phyloP scores from a whole-genome alignment of 2,329 filamentous ascomycete species.

The Dendryphion nanum region DNA sequence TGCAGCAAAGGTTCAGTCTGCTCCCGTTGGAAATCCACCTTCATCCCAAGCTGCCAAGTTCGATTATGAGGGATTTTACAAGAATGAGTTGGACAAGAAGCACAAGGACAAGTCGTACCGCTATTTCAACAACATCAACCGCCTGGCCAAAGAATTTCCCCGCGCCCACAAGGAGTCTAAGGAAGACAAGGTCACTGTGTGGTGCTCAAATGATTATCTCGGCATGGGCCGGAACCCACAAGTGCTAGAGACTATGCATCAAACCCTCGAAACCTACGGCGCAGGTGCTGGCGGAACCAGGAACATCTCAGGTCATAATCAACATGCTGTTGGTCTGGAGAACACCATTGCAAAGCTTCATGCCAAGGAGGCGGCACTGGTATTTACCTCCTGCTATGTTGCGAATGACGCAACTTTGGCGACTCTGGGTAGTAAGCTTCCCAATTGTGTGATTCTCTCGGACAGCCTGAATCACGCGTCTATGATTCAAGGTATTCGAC shows the following conservation, averaged over 20 bases:
- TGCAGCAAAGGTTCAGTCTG: conserved; percentile 16
- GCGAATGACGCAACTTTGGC: conserved; percentile 96
- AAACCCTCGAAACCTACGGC: conserved; percentile 91
- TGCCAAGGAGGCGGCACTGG: conserved; percentile 85
- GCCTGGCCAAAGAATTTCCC: conserved; percentile 92
- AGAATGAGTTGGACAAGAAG: conserved; percentile 90
- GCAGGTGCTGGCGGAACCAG: conserved; percentile 92
- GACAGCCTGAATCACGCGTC: conserved; percentile 97
- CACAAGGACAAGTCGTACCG: conserved; percentile 99
- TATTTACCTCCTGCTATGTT: conserved; percentile 97
- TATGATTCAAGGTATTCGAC: conserved; percentile 98
- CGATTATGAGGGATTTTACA: conserved; percentile 89
- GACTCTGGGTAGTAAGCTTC: conserved; percentile 93
- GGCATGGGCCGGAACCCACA: conserved; percentile 92
- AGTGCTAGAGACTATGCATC: conserved; percentile 88
- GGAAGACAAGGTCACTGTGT: conserved; percentile 89
- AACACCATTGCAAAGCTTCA: conserved; percentile 81
- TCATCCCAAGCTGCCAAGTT: conserved; percentile 61
- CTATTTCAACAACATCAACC: conserved; percentile 99
- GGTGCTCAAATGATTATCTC: conserved; percentile 99
- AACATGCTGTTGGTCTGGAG: conserved; percentile 86
- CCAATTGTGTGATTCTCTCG: conserved; percentile 95
- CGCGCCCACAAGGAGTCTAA: conserved; percentile 83
- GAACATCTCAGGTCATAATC: conserved; percentile 97
- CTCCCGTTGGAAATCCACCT: conserved; percentile 45